Evolutionary conservation across 108 stramenopile genomes (phyloP).

Genomic region (Fragilaria crotonensis): DNA sequence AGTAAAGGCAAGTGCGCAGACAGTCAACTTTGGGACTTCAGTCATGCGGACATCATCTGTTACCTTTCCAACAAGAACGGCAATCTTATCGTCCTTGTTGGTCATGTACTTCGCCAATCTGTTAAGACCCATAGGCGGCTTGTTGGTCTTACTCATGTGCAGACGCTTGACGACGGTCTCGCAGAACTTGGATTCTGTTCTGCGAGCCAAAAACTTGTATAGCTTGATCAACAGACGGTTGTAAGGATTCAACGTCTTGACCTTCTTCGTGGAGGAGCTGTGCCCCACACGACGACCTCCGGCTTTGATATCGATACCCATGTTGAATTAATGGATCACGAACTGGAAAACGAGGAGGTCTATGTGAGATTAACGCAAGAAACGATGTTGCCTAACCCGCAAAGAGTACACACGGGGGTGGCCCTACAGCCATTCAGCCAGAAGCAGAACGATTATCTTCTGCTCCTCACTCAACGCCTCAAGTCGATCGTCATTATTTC

Average conservation of each 20-base stretch:
- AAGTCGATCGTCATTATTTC: neutral
- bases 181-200: slow-evolving; percentile 97
- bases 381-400: neutral
- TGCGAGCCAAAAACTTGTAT: slow-evolving; percentile 96
- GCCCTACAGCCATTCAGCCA: neutral
- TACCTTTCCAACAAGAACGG: slow-evolving; percentile 97
- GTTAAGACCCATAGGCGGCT: slow-evolving; percentile 92
- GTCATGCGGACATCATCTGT: slow-evolving; percentile 98
- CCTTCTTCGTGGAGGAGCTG: slow-evolving; percentile 92
- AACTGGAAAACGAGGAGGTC: neutral
- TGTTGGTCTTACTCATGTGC: slow-evolving; percentile 97
- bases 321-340: slow-evolving; percentile 24
- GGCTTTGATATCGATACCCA: slow-evolving; percentile 99
- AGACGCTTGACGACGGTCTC: slow-evolving; percentile 94
- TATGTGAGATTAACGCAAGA: neutral
- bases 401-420: neutral
- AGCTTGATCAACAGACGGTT: slow-evolving; percentile 97
- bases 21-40: slow-evolving; percentile 87
- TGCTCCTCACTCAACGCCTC: neutral
- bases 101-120: slow-evolving; percentile 94
- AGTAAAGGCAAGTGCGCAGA: slow-evolving; percentile 97
- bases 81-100: slow-evolving; percentile 94
- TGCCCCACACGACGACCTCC: slow-evolving; percentile 98
- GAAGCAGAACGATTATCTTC: neutral
- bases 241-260: slow-evolving; percentile 98